Conservation (phyloP, 2,329 filamentous ascomycete genomes). For the Aspergillus transmontanensis region DNA sequence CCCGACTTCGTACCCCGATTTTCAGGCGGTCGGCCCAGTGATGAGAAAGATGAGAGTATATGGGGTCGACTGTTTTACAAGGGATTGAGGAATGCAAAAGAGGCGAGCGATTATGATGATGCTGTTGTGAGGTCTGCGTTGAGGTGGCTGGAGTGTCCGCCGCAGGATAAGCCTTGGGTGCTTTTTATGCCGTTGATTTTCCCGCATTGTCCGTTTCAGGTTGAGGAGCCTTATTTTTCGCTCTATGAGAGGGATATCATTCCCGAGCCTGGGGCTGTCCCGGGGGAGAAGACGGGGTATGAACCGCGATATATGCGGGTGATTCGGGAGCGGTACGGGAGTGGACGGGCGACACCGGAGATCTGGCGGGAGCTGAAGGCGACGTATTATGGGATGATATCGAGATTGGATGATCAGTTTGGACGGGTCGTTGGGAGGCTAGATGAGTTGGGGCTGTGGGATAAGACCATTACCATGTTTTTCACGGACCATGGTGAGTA, state of each 20-base stretch:
- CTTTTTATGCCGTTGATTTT: slow-evolving; percentile 33
- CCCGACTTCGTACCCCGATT: not conserved
- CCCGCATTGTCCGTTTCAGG: slow-evolving; percentile 51
- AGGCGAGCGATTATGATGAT: slow-evolving; percentile 51
- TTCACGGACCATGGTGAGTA: slow-evolving; percentile 41
- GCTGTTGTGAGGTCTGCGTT: slow-evolving; percentile 45
- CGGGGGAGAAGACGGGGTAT: not conserved
- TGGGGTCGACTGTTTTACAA: slow-evolving; percentile 33
- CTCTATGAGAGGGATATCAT: slow-evolving; percentile 44
- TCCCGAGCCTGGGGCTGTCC: not conserved
- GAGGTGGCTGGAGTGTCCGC: slow-evolving; percentile 49
- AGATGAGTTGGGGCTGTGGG: not conserved
- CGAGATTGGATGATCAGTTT: slow-evolving; percentile 51
- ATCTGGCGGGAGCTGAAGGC: slow-evolving; percentile 50
- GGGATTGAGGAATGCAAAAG: slow-evolving; percentile 40
- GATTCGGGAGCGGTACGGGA: slow-evolving; percentile 35
- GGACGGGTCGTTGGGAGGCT: slow-evolving; percentile 32
- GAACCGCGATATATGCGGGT: not conserved
- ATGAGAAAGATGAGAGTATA: not conserved
- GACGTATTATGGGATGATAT: slow-evolving; percentile 53
- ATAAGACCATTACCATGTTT: not conserved
- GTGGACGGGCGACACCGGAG: slow-evolving; percentile 42
- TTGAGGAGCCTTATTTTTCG: slow-evolving; percentile 53
- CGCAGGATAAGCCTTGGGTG: slow-evolving; percentile 15
- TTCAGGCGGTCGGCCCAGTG: not conserved